A percentile compares a stretch with the other conserved stretches of the same genome.
These are phyloP conservation scores for Gracilaria gracilis DNA, from an alignment of 23 red algal species.

Conservation along the genomic window DNA sequence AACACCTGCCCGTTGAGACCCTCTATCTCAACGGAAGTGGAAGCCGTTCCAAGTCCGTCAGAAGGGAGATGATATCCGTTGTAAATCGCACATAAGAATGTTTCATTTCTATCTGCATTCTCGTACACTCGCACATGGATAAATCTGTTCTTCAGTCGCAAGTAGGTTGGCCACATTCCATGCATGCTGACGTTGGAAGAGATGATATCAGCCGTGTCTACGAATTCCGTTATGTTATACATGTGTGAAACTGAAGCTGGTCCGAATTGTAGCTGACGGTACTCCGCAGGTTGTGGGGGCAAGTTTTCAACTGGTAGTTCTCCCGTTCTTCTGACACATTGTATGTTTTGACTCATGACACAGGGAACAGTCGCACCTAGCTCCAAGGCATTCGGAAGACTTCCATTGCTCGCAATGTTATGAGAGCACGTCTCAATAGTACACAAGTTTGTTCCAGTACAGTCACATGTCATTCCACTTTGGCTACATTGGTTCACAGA, in stretches of 20 bases:
- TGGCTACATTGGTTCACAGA: conserved; percentile 9
- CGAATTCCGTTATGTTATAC: conserved; percentile 30
- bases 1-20: conserved; percentile 12
- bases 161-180: conserved; percentile 8
- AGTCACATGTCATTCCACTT: conserved; percentile 45
- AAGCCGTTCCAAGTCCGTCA: conserved; percentile 11
- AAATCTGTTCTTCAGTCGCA: conserved; percentile 5
- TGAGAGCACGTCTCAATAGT: conserved; percentile 25
- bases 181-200: conserved; percentile 7
- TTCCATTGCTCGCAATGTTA: conserved; percentile 10
- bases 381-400: conserved; percentile 1
- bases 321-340: conserved; percentile 40
- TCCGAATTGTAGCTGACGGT: conserved; percentile 44
- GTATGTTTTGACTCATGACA: conserved; percentile 25
- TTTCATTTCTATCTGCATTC: conserved; percentile 17
- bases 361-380: conserved; percentile 1
- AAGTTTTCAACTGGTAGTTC: conserved; percentile 19
- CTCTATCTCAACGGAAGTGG: not conserved
- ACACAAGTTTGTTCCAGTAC: conserved; percentile 40
- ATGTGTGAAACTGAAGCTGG: not conserved
- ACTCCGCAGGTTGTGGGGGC: conserved; percentile 11
- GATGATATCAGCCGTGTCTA: not conserved
- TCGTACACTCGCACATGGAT: conserved; percentile 47
- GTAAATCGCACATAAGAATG: conserved; percentile 32
- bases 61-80: conserved; percentile 15